Percentiles rank a stretch among this genome's conserved stretches.
These are phyloP conservation scores for Tetragonia tetragonoides DNA, from an alignment of 148 eudicot genomes.

Conservation along the genomic window DNA sequence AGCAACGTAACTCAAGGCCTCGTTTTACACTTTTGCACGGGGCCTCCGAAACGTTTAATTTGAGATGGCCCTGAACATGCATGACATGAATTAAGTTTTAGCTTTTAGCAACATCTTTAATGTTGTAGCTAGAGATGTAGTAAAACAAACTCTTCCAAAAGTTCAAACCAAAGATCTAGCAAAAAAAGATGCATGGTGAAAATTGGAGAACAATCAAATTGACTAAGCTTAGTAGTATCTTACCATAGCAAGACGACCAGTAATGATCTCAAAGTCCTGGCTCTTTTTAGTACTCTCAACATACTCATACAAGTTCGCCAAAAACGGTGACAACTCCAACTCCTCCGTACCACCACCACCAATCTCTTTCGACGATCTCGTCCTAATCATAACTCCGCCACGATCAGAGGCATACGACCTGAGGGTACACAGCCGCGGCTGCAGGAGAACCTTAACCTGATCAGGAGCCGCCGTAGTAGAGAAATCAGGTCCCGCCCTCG, in stretches of 20 bases:
- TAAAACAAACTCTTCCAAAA: neutral
- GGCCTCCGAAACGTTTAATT: no score
- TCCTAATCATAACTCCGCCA: constrained; percentile 45
- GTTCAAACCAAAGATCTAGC: neutral
- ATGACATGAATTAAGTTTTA: no score
- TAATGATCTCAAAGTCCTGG: constrained; percentile 79
- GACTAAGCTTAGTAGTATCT: no score
- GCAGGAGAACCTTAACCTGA: constrained; percentile 54
- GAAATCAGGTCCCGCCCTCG: constrained; percentile 19
- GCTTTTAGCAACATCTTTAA: no score
- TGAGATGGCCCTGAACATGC: no score
- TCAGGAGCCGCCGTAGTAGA: constrained; percentile 25
- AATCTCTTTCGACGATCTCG: constrained; percentile 15
- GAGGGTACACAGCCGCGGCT: constrained; percentile 72
- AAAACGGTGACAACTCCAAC: constrained; percentile 46
- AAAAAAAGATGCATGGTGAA: neutral
- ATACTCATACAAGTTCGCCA: constrained; percentile 66
- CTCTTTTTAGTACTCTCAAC: constrained; percentile 81
- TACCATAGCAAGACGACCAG: constrained; percentile 98
- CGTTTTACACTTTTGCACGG: no score
- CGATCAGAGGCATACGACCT: constrained; percentile 65
- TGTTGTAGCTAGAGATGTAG: neutral
- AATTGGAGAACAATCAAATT: neutral
- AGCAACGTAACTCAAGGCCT: no score
- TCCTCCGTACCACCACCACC: constrained; percentile 9